phyloP scores from a whole-genome alignment of 2,329 filamentous ascomycete genomes.

The Fusarium sp. region DNA sequence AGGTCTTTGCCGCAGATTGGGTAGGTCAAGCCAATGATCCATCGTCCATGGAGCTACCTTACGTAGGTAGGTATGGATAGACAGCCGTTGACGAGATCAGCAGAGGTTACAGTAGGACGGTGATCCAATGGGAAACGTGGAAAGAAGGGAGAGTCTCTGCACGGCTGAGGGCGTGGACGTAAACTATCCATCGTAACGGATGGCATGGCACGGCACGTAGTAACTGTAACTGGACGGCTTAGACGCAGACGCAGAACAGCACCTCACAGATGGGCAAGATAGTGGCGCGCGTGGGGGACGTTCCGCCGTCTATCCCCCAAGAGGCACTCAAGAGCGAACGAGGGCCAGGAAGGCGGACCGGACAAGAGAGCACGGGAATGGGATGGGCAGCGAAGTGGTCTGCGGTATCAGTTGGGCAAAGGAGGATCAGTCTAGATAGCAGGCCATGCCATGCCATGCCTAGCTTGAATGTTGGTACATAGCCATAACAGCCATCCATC shows the following conservation, averaged over 20 bases:
- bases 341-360: constrained; percentile 39
- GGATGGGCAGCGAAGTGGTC: constrained; percentile 33
- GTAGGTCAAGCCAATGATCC: constrained; percentile 20
- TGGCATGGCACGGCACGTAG: constrained; percentile 19
- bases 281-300: constrained; percentile 45
- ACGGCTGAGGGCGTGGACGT: constrained; percentile 40
- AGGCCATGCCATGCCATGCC: constrained; percentile 3
- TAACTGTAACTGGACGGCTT: constrained; percentile 20
- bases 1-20: constrained; percentile 31
- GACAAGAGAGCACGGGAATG: constrained; percentile 19
- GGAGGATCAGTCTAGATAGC: constrained; percentile 7
- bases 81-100: constrained; percentile 44
- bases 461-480: constrained; percentile 15
- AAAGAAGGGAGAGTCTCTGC: constrained; percentile 11
- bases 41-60: constrained; percentile 31
- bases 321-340: constrained; percentile 21
- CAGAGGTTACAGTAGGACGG: constrained; percentile 30
- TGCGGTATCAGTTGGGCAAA: constrained; percentile 26
- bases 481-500: constrained; percentile 1
- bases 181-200: constrained; percentile 21
- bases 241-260: constrained; percentile 29
- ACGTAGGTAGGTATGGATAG: constrained; percentile 16
- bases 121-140: constrained; percentile 22
- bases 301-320: constrained; percentile 19
- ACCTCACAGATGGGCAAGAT: constrained; percentile 36